Evolutionary conservation across 1,139 yeast species (phyloP).

Genomic region (Schwanniomyces etchellsii): DNA sequence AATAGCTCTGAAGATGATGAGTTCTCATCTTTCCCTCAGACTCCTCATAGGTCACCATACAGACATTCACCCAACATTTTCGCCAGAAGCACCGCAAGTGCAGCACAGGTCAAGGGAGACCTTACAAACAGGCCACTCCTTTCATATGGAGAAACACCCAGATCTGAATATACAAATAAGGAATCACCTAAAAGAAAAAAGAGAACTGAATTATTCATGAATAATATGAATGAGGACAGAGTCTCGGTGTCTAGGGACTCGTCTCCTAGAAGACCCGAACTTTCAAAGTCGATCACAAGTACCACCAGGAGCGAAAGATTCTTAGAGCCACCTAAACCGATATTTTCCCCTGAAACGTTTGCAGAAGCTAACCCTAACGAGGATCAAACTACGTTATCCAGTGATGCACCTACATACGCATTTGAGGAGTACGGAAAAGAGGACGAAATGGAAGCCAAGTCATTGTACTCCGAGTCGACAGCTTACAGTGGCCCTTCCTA

Average conservation of each 20-base stretch:
- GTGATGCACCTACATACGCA: slow-evolving; percentile 23
- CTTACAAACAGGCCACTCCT: slow-evolving; percentile 23
- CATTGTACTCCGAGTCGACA: slow-evolving; percentile 34
- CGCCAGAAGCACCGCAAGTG: slow-evolving; percentile 44
- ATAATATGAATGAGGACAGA: slow-evolving; percentile 30
- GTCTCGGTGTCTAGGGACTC: slow-evolving; percentile 14
- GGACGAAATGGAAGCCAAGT: slow-evolving; percentile 28
- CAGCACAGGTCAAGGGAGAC: slow-evolving; percentile 10
- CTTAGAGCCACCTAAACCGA: slow-evolving; percentile 60
- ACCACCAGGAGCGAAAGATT: slow-evolving; percentile 43
- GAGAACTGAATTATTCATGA: slow-evolving; percentile 42
- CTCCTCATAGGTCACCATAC: slow-evolving; percentile 14
- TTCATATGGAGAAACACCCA: slow-evolving; percentile 30
- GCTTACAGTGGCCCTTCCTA: slow-evolving; percentile 33
- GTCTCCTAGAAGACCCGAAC: slow-evolving; percentile 29
- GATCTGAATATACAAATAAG: slow-evolving; percentile 51
- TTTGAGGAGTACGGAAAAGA: slow-evolving; percentile 34
- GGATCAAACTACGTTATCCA: slow-evolving; percentile 22
- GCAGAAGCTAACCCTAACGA: slow-evolving; percentile 55
- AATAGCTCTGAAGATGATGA: slow-evolving; percentile 18
- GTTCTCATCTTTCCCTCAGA: slow-evolving; percentile 25
- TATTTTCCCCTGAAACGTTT: slow-evolving; percentile 56
- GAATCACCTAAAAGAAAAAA: slow-evolving; percentile 64
- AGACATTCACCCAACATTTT: slow-evolving; percentile 44
- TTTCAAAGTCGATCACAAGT: slow-evolving; percentile 22